Evolutionary conservation across 2,329 filamentous ascomycete genomes (phyloP).

Genomic region (Parastagonospora nodorum): DNA sequence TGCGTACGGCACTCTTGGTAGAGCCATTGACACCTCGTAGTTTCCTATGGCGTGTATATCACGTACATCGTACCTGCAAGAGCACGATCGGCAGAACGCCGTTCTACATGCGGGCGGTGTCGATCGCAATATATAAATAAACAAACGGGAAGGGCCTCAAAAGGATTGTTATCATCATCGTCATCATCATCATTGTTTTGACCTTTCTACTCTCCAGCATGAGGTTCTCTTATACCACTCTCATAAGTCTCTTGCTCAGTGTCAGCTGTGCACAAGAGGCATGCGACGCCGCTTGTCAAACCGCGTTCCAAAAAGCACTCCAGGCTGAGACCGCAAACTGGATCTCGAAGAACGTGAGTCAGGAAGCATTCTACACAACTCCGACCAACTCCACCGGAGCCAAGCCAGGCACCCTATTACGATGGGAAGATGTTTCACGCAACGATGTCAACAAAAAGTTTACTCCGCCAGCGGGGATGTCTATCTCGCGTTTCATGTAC

Average conservation of each 20-base stretch:
- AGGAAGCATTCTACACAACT: constrained; percentile 20
- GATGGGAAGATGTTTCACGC: constrained; percentile 21
- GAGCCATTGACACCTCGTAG: too few relatives aligned
- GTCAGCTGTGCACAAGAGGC: not conserved
- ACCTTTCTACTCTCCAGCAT: not conserved
- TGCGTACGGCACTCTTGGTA: too few relatives aligned
- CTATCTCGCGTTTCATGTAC: constrained; percentile 24
- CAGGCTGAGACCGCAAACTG: not conserved
- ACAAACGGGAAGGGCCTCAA: not conserved
- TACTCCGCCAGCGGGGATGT: constrained; percentile 20
- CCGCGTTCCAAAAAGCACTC: not conserved
- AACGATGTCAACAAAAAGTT: constrained; percentile 19
- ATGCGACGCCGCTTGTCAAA: constrained; percentile 1
- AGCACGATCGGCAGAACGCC: too few relatives aligned
- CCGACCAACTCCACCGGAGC: constrained; percentile 16
- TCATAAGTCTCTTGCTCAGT: not conserved
- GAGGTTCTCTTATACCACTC: not conserved
- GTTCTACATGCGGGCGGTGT: too few relatives aligned
- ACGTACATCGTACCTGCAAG: too few relatives aligned
- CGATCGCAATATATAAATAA: too few relatives aligned
- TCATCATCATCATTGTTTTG: not conserved
- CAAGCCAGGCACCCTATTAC: constrained; percentile 22
- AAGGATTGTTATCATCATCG: not conserved
- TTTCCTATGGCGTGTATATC: too few relatives aligned
- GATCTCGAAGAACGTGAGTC: constrained; percentile 9